phyloP scores from a whole-genome alignment of 1,284 basidiomycete species.

The Trichosporon sp. region DNA sequence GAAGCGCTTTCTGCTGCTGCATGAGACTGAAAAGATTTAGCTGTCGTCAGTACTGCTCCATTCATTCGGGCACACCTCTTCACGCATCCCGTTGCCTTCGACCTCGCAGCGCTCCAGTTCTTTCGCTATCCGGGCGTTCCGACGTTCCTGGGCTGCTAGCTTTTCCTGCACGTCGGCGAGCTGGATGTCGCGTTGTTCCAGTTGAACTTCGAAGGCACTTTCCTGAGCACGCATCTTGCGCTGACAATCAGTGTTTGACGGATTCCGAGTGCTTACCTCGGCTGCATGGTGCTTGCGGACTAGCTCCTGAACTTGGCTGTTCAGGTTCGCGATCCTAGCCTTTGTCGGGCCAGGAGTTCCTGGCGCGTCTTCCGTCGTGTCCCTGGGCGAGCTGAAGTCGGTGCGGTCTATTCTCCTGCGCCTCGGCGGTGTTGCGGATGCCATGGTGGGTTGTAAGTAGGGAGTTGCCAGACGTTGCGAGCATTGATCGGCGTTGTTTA shows the following conservation, averaged over 20 bases:
- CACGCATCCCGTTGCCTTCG: slow-evolving; percentile 33
- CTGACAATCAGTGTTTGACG: slow-evolving; percentile 2
- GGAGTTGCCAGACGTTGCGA: neutral
- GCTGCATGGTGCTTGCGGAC: slow-evolving; percentile 33
- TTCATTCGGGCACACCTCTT: slow-evolving; percentile 32
- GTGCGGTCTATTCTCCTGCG: neutral
- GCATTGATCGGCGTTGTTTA: neutral
- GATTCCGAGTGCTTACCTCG: slow-evolving; percentile 22
- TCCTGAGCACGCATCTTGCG: slow-evolving; percentile 25
- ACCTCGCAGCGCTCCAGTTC: slow-evolving; percentile 25
- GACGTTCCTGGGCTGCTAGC: neutral
- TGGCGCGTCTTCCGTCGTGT: slow-evolving; percentile 10
- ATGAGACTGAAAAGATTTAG: slow-evolving; percentile 33
- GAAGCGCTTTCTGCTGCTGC: slow-evolving; percentile 35
- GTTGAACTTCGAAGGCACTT: neutral
- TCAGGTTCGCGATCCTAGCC: slow-evolving; percentile 33
- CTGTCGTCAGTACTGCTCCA: slow-evolving; percentile 15
- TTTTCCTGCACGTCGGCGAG: neutral
- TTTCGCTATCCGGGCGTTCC: slow-evolving; percentile 7
- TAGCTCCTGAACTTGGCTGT: slow-evolving; percentile 35
- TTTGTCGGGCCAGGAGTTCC: slow-evolving; percentile 37
- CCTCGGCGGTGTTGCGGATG: neutral
- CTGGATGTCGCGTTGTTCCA: neutral
- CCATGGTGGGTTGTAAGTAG: neutral
- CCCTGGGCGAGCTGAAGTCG: neutral